Base-by-base conservation (phyloP, 2,329 filamentous ascomycete species). In the Cytospora schulzeri region DNA sequence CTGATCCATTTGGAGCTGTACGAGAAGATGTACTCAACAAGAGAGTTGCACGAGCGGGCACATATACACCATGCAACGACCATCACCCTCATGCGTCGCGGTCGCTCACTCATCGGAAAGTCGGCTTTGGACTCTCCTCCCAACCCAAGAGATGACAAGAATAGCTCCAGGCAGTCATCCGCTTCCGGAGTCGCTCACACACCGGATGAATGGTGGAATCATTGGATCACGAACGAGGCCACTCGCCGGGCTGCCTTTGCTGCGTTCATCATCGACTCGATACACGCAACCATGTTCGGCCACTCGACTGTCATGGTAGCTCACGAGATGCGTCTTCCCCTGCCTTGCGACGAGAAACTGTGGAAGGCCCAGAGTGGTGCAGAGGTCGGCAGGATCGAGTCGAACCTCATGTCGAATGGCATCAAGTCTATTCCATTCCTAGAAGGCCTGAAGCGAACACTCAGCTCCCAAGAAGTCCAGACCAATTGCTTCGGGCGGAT, bases 31-130 rank as follows among this genome's bases (percentile, higher is more conserved):
- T 98, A 94, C 75, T 95, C 93, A 48, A 97, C 94, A 0, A 86
- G 93, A 68, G 89, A 92, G 65, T 81, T 98, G 35, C 95, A 99
- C 76, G 95, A 99, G 77, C 85, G 95, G 69, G 94, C 94, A 1
- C 94, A 98, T 71, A 97, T 98, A 54, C 94, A 98, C 72, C 95
- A 99, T 74, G 94, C 94, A 17, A 97, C 94, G 0, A 97, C 93
- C 0, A 88, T 99, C 68, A 97, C 93, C 0, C 80, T 98, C 65
- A 98, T 99, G 94, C 89, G 95, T 41, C 87, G 95, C 71, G 95
- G 95, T 6, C 91, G 93, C 71, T 96, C 93, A 2, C 80, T 99
- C 17, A 93, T 97, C 68, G 94, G 93, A 11, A 89, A 92, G 69
- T 92, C 91, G 19, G 87, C 91, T 0, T 82, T 92, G 55, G 94